phyloP scores from a whole-genome alignment of 2,329 filamentous ascomycete genomes.

The Arthroderma uncinatum region DNA sequence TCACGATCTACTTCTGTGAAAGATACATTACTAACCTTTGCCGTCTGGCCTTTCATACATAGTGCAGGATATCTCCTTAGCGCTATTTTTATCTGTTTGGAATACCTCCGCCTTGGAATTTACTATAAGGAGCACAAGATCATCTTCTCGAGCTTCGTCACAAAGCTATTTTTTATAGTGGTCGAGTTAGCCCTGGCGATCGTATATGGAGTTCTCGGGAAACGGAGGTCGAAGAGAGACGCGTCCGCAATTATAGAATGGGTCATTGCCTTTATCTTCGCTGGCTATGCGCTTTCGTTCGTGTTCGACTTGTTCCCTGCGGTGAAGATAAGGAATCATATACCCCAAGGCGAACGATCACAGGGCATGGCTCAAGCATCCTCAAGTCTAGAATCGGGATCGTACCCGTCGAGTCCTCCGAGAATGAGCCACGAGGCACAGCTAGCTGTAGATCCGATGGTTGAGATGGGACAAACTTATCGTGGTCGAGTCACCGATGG shows the following conservation, averaged over 20 bases:
- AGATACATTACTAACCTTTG: not conserved
- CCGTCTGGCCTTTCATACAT: not conserved
- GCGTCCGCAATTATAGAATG: slow-evolving; percentile 68
- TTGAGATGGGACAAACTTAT: slow-evolving; percentile 22
- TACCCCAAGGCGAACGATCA: slow-evolving; percentile 32
- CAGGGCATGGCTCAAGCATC: slow-evolving; percentile 18
- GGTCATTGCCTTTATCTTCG: slow-evolving; percentile 71
- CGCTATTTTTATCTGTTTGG: slow-evolving; percentile 78
- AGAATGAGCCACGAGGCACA: slow-evolving; percentile 27
- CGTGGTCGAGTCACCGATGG: slow-evolving; percentile 10
- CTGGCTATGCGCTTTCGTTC: slow-evolving; percentile 79
- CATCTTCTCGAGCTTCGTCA: slow-evolving; percentile 68
- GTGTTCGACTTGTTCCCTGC: slow-evolving; percentile 78
- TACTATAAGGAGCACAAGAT: slow-evolving; percentile 61
- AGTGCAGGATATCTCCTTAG: slow-evolving; percentile 66
- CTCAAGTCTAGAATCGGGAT: not conserved
- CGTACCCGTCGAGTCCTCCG: slow-evolving; percentile 5
- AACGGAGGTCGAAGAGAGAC: slow-evolving; percentile 45
- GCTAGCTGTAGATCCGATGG: slow-evolving; percentile 29
- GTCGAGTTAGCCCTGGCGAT: slow-evolving; percentile 58
- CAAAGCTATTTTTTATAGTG: slow-evolving; percentile 77
- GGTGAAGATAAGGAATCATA: slow-evolving; percentile 46
- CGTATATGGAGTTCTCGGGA: slow-evolving; percentile 51
- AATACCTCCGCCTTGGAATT: slow-evolving; percentile 76
- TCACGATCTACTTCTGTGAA: not conserved